Evolutionary conservation across 2,329 filamentous ascomycete species (phyloP), one percentile per base, ranked within the genome.

Genomic region (Xylariaceae sp.): DNA sequence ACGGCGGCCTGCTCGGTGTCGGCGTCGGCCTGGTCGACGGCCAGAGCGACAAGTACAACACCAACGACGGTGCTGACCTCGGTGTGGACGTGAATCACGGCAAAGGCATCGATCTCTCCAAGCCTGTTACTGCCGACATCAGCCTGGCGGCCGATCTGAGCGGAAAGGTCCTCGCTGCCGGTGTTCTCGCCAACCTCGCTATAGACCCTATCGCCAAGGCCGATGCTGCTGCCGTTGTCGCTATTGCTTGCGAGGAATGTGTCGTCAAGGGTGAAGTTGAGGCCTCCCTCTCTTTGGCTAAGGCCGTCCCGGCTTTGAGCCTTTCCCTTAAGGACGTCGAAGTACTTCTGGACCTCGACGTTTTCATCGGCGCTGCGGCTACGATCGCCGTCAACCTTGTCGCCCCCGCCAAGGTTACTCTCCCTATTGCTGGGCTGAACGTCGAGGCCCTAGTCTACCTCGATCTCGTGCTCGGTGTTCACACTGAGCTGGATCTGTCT

Each of bases 321-420:
- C 63, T 83, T 2, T 70, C 76, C 57, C 77, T 83, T 45, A 72
- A 72, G 40, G 72, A 71, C 5, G 64, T 83, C 57, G 78, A 81
- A 65, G 69, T 80, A 7, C 79, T 79, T 61, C 67, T 83, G 15
- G 71, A 79, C 57, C 61, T 81, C 5, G 73, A 76, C 45, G 70
- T 80, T 0, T 67, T 67, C 7, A 66, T 80, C 22, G 71, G 69
- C 4, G 72, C 70, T 16, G 74, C 71, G 10, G 71, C 78, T 16
- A 75, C 74, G 18, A 79, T 83, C 61, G 74, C 74, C 2, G 65
- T 82, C 42, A 78, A 76, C 60, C 68, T 83, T 0, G 79, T 74
- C 59, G 71, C 72, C 7, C 75, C 75, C 6, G 63, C 71, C 1
- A 70, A 74, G 1, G 66, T 76, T 39, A 74, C 76, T 5, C 66